Evolutionary conservation across 495 filamentous ascomycete species (phyloP).

Genomic region (Cercophora samala): DNA sequence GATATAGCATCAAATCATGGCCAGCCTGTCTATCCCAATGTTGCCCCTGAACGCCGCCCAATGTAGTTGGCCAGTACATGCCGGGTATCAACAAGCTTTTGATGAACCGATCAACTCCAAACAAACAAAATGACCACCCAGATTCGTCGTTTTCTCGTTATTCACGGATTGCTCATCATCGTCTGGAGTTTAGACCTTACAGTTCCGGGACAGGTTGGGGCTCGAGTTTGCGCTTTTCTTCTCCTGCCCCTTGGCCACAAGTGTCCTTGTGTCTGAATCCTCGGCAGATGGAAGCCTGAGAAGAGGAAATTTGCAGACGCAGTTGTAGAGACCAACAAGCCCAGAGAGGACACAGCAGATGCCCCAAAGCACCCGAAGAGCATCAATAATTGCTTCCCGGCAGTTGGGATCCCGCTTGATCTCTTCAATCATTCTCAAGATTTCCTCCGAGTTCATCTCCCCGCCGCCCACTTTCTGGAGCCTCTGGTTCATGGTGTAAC

Average conservation of each 20-base stretch:
- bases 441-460: conserved; percentile 23
- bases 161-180: background rate
- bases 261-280: too few relatives aligned
- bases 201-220: background rate
- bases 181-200: background rate
- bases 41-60: background rate
- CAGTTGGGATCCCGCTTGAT: conserved; percentile 19
- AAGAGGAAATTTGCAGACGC: conserved; percentile 17
- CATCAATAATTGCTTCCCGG: conserved; percentile 18
- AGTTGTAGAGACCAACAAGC: conserved; percentile 16
- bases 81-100: background rate
- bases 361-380: conserved; percentile 27
- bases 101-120: background rate
- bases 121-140: background rate
- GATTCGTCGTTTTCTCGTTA: background rate
- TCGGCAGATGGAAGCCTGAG: background rate
- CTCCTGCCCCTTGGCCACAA: background rate
- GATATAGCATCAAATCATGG: background rate
- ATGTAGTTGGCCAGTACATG: background rate
- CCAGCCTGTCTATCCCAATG: background rate
- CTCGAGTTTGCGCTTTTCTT: background rate
- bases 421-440: conserved; percentile 21
- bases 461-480: conserved; percentile 26
- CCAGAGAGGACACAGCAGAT: conserved; percentile 21
- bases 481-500: conserved; percentile 54